Evolutionary conservation across 257 asterid genomes (phyloP).

Genomic region (Sherardia arvensis): DNA sequence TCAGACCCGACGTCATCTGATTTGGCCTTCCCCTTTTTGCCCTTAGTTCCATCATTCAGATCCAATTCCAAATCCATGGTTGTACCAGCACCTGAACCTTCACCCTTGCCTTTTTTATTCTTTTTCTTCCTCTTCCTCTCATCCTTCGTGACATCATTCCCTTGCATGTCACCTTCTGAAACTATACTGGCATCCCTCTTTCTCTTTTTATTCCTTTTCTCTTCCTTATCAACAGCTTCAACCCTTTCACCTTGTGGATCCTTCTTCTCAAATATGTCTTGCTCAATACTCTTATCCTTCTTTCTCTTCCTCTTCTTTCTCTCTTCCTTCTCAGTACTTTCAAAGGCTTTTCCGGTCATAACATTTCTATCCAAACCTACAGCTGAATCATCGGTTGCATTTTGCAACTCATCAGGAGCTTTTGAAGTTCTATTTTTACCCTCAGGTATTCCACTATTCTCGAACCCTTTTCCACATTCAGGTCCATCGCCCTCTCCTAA

Average conservation of each 20-base stretch:
- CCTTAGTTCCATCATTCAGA: background rate
- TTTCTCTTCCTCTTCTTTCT: constrained; percentile 10
- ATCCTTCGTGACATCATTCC: constrained; percentile 2
- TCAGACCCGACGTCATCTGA: background rate
- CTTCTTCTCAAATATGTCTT: background rate
- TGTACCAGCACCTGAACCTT: background rate
- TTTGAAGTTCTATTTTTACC: background rate
- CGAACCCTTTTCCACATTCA: background rate
- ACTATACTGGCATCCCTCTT: background rate
- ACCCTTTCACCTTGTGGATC: background rate
- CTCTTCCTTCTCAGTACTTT: background rate
- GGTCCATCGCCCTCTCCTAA: background rate
- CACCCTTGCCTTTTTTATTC: background rate
- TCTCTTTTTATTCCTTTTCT: constrained; percentile 12
- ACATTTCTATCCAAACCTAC: background rate
- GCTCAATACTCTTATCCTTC: background rate
- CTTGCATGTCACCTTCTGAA: background rate
- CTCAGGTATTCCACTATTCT: background rate
- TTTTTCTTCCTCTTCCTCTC: background rate
- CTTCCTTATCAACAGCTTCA: background rate
- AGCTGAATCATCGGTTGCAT: background rate
- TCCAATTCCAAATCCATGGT: background rate
- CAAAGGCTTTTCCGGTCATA: no score
- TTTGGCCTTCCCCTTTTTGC: background rate
- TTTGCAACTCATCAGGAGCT: background rate